Evolutionary conservation across 2,329 filamentous ascomycete genomes (phyloP).

Genomic region (Trichoderma pleuroti): DNA sequence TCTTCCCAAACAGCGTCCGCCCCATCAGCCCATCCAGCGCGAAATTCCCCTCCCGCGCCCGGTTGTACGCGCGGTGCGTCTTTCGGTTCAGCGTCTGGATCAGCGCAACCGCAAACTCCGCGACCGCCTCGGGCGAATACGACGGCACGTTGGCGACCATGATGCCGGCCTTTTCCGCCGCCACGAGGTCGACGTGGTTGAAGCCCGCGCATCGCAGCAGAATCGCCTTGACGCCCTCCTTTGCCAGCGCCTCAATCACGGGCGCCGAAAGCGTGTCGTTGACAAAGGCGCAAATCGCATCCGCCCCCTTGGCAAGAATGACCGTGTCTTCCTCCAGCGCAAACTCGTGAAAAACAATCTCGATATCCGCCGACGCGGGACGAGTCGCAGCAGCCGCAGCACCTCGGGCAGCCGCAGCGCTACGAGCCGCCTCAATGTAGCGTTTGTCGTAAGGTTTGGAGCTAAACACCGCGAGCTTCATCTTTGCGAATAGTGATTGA

Average conservation of each 20-base stretch:
- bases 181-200: slow-evolving; percentile 62
- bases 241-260: slow-evolving; percentile 50
- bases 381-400: slow-evolving; percentile 26
- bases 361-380: slow-evolving; percentile 29
- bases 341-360: slow-evolving; percentile 57
- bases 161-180: slow-evolving; percentile 52
- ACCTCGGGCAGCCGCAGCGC: slow-evolving; percentile 25
- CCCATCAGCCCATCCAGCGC: slow-evolving; percentile 62
- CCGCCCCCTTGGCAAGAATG: slow-evolving; percentile 47
- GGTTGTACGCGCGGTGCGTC: slow-evolving; percentile 65
- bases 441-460: slow-evolving; percentile 60
- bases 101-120: slow-evolving; percentile 65
- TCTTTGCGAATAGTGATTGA: slow-evolving; percentile 24
- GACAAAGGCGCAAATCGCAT: slow-evolving; percentile 65
- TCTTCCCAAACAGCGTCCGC: slow-evolving; percentile 59
- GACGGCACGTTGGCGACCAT: slow-evolving; percentile 64
- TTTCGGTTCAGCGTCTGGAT: slow-evolving; percentile 65
- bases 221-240: slow-evolving; percentile 52
- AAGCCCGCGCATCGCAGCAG: slow-evolving; percentile 65
- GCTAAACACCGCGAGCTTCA: slow-evolving; percentile 63
- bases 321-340: slow-evolving; percentile 54
- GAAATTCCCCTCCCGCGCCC: slow-evolving; percentile 67
- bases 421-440: slow-evolving; percentile 46
- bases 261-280: slow-evolving; percentile 55
- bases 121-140: slow-evolving; percentile 67